Conservation (phyloP, 1,139 yeast genomes). For the Sugiyamaella paludigena region DNA sequence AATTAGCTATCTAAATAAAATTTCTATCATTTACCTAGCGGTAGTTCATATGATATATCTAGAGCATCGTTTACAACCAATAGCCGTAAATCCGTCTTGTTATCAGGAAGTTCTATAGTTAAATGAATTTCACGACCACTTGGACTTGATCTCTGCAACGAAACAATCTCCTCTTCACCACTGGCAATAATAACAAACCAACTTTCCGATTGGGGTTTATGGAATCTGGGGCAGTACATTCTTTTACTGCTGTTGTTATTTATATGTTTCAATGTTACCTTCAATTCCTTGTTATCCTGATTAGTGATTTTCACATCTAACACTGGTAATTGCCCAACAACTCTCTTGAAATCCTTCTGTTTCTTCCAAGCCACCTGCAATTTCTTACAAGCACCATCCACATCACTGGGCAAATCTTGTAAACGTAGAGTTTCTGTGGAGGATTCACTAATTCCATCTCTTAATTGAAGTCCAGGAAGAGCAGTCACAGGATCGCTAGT, state of each 20-base stretch:
- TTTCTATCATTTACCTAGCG: conserved; percentile 3
- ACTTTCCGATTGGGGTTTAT: conserved; percentile 87
- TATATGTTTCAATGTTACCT: conserved; percentile 4
- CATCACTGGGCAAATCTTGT: conserved; percentile 18
- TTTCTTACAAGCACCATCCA: conserved; percentile 34
- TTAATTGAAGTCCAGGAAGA: conserved; percentile 62
- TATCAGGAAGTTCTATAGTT: conserved; percentile 5
- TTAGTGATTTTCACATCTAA: conserved; percentile 45
- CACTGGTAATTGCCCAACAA: conserved; percentile 43
- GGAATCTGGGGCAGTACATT: conserved; percentile 58
- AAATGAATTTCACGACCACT: conserved; percentile 14
- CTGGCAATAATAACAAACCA: conserved; percentile 79
- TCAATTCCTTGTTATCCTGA: conserved; percentile 24
- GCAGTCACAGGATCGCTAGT: conserved; percentile 68
- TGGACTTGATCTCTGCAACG: conserved; percentile 28
- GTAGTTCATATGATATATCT: conserved; percentile 11
- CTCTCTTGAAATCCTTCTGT: conserved; percentile 38
- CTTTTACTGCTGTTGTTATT: conserved; percentile 4
- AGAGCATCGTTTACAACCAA: conserved; percentile 15
- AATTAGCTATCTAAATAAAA: too few species aligned
- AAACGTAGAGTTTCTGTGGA: conserved; percentile 13
- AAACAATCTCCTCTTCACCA: conserved; percentile 36
- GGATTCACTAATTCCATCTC: conserved; percentile 14
- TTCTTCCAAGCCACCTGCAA: conserved; percentile 37
- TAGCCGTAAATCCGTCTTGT: conserved; percentile 6